Evolutionary conservation across 1,284 basidiomycete genomes (phyloP).

Genomic region (Thecaphora thlaspeos): DNA sequence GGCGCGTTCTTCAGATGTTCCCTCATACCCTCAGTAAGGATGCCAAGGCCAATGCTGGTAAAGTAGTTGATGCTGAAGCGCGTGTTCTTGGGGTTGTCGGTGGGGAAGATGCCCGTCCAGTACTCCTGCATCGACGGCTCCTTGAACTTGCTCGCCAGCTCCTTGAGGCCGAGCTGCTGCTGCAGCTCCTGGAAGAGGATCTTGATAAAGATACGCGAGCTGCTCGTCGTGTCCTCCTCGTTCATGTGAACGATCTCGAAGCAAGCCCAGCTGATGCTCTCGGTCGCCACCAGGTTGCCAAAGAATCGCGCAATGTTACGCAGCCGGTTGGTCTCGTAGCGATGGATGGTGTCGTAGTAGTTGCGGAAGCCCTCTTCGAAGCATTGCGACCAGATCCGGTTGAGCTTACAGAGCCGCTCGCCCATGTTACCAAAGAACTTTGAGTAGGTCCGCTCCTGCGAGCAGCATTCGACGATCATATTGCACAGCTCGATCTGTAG

Average conservation of each 20-base stretch:
- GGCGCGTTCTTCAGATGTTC: slow-evolving; percentile 94
- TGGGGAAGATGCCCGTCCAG: slow-evolving; percentile 85
- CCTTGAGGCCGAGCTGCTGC: slow-evolving; percentile 84
- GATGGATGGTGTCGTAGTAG: slow-evolving; percentile 95
- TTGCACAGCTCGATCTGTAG: slow-evolving; percentile 86
- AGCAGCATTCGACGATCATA: slow-evolving; percentile 99
- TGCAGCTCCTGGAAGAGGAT: slow-evolving; percentile 92
- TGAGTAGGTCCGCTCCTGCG: slow-evolving; percentile 94
- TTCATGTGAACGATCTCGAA: slow-evolving; percentile 86
- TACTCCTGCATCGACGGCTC: slow-evolving; percentile 65
- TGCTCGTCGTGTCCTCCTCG: slow-evolving; percentile 95
- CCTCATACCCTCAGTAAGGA: slow-evolving; percentile 91
- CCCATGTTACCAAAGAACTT: slow-evolving; percentile 94
- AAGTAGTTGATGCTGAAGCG: slow-evolving; percentile 94
- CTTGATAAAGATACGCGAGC: slow-evolving; percentile 95
- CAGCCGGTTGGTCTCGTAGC: slow-evolving; percentile 96
- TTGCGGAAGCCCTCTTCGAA: slow-evolving; percentile 83
- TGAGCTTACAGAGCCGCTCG: slow-evolving; percentile 93
- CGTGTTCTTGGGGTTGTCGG: slow-evolving; percentile 93
- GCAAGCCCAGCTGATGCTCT: slow-evolving; percentile 84
- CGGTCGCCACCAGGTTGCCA: slow-evolving; percentile 73
- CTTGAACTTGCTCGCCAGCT: slow-evolving; percentile 75
- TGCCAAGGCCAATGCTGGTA: slow-evolving; percentile 86
- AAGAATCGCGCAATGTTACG: slow-evolving; percentile 97
- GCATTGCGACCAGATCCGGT: slow-evolving; percentile 85